A percentile compares a stretch with the other conserved stretches of the same genome.
Conservation (phyloP, 495 filamentous ascomycete species). For the Neurospora sp. region DNA sequence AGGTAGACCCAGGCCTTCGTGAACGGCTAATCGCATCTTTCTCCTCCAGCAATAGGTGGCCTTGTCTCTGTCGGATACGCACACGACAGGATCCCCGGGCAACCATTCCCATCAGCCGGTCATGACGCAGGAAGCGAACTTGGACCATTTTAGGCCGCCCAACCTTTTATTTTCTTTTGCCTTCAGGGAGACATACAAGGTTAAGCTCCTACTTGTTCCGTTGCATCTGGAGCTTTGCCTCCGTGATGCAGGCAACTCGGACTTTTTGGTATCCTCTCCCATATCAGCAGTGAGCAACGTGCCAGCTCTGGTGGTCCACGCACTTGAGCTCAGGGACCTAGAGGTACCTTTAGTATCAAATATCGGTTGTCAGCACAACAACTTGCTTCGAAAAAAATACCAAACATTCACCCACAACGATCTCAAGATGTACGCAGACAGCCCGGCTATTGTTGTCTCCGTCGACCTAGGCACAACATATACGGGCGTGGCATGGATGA, state of each 20-base stretch:
- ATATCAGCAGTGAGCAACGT: background rate
- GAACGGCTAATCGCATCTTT: background rate
- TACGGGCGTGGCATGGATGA: constrained; percentile 48
- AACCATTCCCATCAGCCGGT: background rate
- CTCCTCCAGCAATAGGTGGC: background rate
- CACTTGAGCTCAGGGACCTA: background rate
- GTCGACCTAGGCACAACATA: constrained; percentile 56
- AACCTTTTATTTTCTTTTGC: background rate
- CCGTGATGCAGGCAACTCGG: background rate
- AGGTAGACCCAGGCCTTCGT: background rate
- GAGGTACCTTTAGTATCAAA: background rate
- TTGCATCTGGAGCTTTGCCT: background rate
- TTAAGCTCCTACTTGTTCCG: background rate
- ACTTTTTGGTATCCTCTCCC: background rate
- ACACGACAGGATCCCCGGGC: background rate
- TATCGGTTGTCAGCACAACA: background rate
- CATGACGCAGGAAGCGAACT: background rate
- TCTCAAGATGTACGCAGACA: background rate
- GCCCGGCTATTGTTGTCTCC: constrained; percentile 47
- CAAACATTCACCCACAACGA: background rate
- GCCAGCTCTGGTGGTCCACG: background rate
- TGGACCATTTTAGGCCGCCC: background rate
- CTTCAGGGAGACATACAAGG: background rate
- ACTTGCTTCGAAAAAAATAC: background rate
- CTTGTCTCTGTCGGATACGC: background rate